These are phyloP conservation scores for Nissolia schottii DNA, from an alignment of 306 rosid genomes.

Conservation along the genomic window DNA sequence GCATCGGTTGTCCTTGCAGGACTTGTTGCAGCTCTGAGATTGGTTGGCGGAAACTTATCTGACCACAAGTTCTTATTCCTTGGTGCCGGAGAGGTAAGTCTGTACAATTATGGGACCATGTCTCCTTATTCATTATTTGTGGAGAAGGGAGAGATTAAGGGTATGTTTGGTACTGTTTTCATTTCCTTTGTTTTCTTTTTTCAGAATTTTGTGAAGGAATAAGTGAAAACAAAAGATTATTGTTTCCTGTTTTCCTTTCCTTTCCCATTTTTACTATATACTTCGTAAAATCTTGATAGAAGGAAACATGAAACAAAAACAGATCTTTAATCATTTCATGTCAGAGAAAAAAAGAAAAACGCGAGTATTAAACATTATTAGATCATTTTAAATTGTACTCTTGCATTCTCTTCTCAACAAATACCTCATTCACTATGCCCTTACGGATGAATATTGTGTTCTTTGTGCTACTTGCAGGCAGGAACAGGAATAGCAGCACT, in stretches of 20 bases:
- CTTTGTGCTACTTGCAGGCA: slow-evolving; percentile 67
- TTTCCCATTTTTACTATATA: no score
- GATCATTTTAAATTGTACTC: not conserved
- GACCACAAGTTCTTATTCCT: slow-evolving; percentile 87
- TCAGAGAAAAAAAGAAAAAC: not conserved
- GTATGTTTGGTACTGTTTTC: no score
- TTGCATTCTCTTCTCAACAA: not conserved
- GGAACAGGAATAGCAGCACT: slow-evolving; percentile 98
- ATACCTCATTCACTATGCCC: not conserved
- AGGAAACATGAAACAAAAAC: no score
- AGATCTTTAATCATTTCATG: not conserved
- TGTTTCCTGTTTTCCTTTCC: no score
- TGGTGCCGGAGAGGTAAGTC: slow-evolving; percentile 93
- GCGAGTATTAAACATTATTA: not conserved
- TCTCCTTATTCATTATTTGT: not conserved
- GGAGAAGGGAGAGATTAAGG: not conserved
- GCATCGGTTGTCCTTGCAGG: slow-evolving; percentile 99
- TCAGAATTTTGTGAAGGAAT: no score
- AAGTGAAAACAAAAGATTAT: no score
- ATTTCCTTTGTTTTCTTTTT: no score
- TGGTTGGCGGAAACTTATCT: slow-evolving; percentile 67
- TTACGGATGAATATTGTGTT: slow-evolving; percentile 30
- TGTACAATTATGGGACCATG: not conserved
- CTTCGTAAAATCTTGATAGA: no score
- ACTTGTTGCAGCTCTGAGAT: slow-evolving; percentile 60